Evolutionary conservation across 2,329 filamentous ascomycete species (phyloP), one percentile per base, ranked within the genome.

Genomic region (Aspergillus brunneoviolaceus): DNA sequence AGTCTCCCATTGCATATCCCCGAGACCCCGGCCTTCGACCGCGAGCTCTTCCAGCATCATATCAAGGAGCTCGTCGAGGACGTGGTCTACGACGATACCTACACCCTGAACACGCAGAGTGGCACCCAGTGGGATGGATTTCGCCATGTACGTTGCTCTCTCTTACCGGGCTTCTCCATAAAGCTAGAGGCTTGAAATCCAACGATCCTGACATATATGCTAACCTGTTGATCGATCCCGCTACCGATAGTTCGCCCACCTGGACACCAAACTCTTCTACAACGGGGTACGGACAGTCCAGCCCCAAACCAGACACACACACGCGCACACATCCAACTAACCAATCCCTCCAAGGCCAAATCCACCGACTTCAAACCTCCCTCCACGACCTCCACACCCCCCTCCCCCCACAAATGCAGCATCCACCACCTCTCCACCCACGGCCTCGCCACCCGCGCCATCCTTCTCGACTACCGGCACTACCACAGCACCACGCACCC

Each of bases 1-100:
- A 81, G 80, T 62, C 77, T 86, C 4, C 84, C 85, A 2, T 66
- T 85, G 16, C 77, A 82, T 58, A 74, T 82, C 0, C 84, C 84
- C 0, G 74, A 77, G n/a, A 76, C 79, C 29, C 83, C 85, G 4
- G 79, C 79, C 0, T 86, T 86, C 63, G 74, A 71, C 10, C 81
- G 84, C 5, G 78, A 84, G 62, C 63, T 67, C 0, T 86, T 86
- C 69, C 72, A 82, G 59, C 84, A 86, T 66, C 79, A 79, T 21
- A 85, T 86, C 73, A 84, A 84, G 63, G 60, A 68, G 1, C 52
- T 79, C 0, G 56, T 65, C 2, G 69, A 73, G 16, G 73, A 68
- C 21, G 55, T 78, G n/a, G 73, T 70, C 3, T 80, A 74, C 50
- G 80, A 81, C 61, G 81, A 82, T 66, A 64, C 71, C 1, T 77